Evolutionary conservation across 179 eudicot species (phyloP), one percentile per base, ranked within the genome.

Genomic region (Spinacia oleracea): DNA sequence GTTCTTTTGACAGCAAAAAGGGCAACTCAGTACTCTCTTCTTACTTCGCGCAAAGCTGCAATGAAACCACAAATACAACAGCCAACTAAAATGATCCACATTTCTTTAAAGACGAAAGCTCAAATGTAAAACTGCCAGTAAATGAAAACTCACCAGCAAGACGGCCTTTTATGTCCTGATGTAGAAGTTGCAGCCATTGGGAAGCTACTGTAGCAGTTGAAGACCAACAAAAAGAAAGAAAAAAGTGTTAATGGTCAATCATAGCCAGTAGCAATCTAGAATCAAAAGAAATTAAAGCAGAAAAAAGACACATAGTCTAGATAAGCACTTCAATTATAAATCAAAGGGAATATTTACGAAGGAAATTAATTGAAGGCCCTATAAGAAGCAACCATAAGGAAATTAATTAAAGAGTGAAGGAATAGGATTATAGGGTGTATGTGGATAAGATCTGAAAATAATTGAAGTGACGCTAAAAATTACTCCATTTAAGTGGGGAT

Each of bases 181-280:
- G 89, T 69, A 93, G 86, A 82, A 96, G 97, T 68, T 89, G 97
- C 87, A 96, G 78, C 98, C 98, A 96, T 75, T 90, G 92, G 46
- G 89, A 93, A 78, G 99, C n/a, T n/a, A n/a, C n/a, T n/a, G n/a
- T n/a, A n/a, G n/a, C n/a, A n/a, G n/a, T n/a, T n/a, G n/a, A n/a
- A n/a, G n/a, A n/a, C n/a, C n/a, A n/a, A n/a, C n/a, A n/a, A n/a
- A n/a, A n/a, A n/a, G n/a, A n/a, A n/a, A 96, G n/a, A n/a, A 11
- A 9, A 58, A 12, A 31, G 4, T n/a, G 51, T 65, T 67, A n/a
- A 67, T 23, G 38, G 56, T 56, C 50, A 63, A 34, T 60, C 21
- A 70, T 59, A 32, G n/a, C 12, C 9, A 23, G 40, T 42, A 4
- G 27, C 11, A 46, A 9, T 29, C 34, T 7, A 21, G 1, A 2